These are phyloP conservation scores for Hibiscus trionum DNA, from an alignment of 345 rosid genomes.

Conservation along the genomic window DNA sequence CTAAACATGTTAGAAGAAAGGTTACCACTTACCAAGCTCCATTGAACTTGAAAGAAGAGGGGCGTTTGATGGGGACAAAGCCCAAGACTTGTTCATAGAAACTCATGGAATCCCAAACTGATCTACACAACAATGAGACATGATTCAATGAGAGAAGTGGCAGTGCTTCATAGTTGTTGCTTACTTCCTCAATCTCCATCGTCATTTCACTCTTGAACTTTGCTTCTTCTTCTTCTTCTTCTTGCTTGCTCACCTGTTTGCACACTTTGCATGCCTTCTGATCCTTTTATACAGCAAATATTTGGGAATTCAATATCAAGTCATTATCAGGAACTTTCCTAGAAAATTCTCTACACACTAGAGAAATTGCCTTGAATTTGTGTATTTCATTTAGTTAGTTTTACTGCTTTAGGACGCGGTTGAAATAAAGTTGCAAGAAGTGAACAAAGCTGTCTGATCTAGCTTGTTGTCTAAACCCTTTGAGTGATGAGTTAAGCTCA, in stretches of 20 bases:
- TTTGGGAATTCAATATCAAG: neutral
- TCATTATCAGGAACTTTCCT: neutral
- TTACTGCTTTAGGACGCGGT: too few species aligned
- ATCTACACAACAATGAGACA: constrained; percentile 42
- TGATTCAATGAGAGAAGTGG: constrained; percentile 51
- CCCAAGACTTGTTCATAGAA: constrained; percentile 48
- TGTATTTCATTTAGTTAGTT: too few species aligned
- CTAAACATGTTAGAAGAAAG: neutral
- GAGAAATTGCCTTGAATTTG: neutral
- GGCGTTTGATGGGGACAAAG: constrained; percentile 48
- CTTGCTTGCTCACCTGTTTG: neutral
- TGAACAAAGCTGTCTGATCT: too few species aligned
- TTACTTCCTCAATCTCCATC: neutral
- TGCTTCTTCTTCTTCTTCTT: too few species aligned
- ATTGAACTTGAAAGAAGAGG: constrained; percentile 21
- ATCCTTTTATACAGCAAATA: neutral
- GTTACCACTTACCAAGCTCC: constrained; percentile 30
- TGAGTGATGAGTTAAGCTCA: too few species aligned
- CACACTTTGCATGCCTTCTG: neutral
- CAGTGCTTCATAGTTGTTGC: constrained; percentile 23
- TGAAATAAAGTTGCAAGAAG: too few species aligned
- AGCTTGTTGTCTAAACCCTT: too few species aligned
- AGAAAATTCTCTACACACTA: neutral
- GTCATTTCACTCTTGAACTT: neutral
- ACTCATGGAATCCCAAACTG: constrained; percentile 35